Evolutionary conservation across 192 early-diverging fungal species (phyloP), one percentile per base, ranked within the genome.

Genomic region (Coemansia biformis): DNA sequence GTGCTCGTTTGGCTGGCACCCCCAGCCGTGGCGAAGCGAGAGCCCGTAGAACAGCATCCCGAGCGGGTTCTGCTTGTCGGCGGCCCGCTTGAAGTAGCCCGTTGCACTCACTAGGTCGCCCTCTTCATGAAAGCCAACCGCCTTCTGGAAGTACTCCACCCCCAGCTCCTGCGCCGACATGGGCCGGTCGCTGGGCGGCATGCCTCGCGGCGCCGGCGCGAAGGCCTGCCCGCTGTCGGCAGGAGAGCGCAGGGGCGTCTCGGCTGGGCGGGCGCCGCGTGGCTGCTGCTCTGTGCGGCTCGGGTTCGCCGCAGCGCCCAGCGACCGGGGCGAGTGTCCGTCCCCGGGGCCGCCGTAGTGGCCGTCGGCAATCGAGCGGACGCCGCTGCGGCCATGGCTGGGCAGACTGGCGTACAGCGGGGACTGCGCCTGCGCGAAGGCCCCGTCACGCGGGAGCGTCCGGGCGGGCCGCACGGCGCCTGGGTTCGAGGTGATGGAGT

Each of bases 11-110:
- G 79, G 53, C 52, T 79, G 77, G 59, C 85, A 87, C 8, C 86
- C 85, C 86, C 86, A 88, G 28, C 86, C 86, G 58, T 88, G 86
- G 13, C 86, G 79, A 13, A 85, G 69, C 13, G 86, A 83, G 30
- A 88, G 59, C 2, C 86, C 86, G 51, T 84, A 86, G 53, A 88
- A 79, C 43, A 86, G 68, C 68, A 86, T 78, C 9, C 84, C 84
- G 1, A 86, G 65, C 12, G 84, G 81, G 46, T 77, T 79, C 10
- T 78, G 72, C 23, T 57, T 44, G 46, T 85, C 78, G 6, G 86
- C 84, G 4, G 84, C 85, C 15, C 80, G 77, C 32, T 81, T 72
- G 59, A 84, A 85, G 47, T 84, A 86, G 9, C 75, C 64, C 5
- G 86, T 85, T 6, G 86, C 85, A 42, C 84, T 85, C 34, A 76